phyloP scores from a whole-genome alignment of 2,329 filamentous ascomycete species.

The Diaporthe citri region DNA sequence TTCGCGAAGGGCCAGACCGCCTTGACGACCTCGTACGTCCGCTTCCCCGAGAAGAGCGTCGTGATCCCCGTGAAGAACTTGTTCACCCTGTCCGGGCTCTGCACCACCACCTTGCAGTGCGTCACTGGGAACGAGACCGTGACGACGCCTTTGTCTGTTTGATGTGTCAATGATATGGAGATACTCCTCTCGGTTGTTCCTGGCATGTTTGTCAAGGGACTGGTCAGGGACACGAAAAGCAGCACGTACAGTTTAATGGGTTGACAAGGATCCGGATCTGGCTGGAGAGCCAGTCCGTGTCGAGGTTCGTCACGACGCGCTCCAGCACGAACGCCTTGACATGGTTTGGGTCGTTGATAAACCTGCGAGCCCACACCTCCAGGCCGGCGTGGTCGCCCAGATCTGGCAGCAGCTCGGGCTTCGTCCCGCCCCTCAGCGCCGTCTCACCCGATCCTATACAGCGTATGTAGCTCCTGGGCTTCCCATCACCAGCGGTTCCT shows the following conservation, averaged over 20 bases:
- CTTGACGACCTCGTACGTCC: slow-evolving; percentile 68
- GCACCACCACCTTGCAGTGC: slow-evolving; percentile 62
- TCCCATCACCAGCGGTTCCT: neutral
- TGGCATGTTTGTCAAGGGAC: no score
- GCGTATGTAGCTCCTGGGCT: slow-evolving; percentile 66
- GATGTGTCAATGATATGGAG: neutral
- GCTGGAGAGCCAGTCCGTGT: slow-evolving; percentile 67
- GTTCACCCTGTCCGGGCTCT: slow-evolving; percentile 65
- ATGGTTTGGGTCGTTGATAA: slow-evolving; percentile 57
- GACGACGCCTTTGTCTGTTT: slow-evolving; percentile 59
- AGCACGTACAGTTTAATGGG: slow-evolving; percentile 53
- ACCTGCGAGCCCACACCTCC: slow-evolving; percentile 63
- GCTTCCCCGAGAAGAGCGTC: slow-evolving; percentile 64
- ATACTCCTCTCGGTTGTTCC: no score
- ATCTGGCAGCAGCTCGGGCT: slow-evolving; percentile 58
- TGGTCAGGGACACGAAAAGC: neutral
- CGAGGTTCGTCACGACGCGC: slow-evolving; percentile 66
- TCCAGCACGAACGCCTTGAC: slow-evolving; percentile 65
- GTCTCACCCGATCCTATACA: slow-evolving; percentile 63
- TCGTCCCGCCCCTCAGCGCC: slow-evolving; percentile 61
- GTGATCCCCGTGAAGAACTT: slow-evolving; percentile 66
- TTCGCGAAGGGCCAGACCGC: slow-evolving; percentile 70
- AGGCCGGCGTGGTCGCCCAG: slow-evolving; percentile 56
- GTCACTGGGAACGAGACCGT: slow-evolving; percentile 63
- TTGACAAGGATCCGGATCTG: slow-evolving; percentile 65